Percentiles rank a stretch among this genome's conserved stretches.
These are phyloP conservation scores for Melanogaster broomeanus DNA, from an alignment of 768 basidiomycete species.

Conservation along the genomic window DNA sequence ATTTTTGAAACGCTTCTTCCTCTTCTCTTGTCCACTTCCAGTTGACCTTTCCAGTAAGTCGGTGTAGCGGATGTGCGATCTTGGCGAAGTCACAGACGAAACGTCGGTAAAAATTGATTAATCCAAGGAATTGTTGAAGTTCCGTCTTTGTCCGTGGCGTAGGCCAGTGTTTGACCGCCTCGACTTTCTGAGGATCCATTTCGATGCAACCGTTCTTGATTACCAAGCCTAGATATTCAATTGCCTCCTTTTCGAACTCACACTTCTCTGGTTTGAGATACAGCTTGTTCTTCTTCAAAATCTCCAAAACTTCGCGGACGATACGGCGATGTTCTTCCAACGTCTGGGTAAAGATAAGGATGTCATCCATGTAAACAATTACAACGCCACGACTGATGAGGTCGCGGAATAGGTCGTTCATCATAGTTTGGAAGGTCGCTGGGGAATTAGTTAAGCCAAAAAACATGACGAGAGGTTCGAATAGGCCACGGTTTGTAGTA, in stretches of 20 bases:
- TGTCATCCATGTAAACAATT: constrained; percentile 43
- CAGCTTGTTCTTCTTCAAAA: not conserved
- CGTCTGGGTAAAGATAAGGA: constrained; percentile 33
- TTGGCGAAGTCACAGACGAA: too few relatives aligned
- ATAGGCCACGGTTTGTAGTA: not conserved
- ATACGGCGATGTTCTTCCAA: constrained; percentile 29
- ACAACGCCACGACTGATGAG: constrained; percentile 14
- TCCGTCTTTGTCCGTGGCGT: too few relatives aligned
- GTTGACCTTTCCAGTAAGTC: too few relatives aligned
- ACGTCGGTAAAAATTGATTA: too few relatives aligned
- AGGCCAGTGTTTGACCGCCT: too few relatives aligned
- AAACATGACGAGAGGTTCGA: constrained; percentile 4
- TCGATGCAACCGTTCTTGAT: not conserved
- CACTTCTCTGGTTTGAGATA: constrained; percentile 1
- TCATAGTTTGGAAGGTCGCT: constrained; percentile 24
- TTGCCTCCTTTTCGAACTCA: not conserved
- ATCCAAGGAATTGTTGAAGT: too few relatives aligned
- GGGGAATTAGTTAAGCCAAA: constrained; percentile 6
- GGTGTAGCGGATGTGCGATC: too few relatives aligned
- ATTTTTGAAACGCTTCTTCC: too few relatives aligned
- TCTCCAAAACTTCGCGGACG: not conserved
- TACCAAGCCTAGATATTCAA: not conserved
- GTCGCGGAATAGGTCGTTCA: constrained; percentile 22
- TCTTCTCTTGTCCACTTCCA: too few relatives aligned
- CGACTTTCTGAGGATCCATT: too few relatives aligned